Evolutionary conservation across 345 rosid species (phyloP).

Genomic region (Syzygium oleosum): DNA sequence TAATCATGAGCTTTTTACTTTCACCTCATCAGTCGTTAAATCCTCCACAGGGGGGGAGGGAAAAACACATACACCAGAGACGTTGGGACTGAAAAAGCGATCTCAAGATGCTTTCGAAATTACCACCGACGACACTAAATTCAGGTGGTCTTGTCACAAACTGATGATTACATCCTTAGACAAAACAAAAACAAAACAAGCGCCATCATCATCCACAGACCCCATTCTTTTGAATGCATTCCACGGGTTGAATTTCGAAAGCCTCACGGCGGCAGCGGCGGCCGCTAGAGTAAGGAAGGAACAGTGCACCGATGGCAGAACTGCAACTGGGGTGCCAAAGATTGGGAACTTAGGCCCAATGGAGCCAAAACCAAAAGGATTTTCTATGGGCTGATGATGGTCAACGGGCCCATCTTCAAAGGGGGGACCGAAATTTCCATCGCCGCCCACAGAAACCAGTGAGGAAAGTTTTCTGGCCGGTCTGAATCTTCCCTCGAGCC

Average conservation of each 20-base stretch:
- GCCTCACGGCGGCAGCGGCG: too few species aligned
- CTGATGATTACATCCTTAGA: too few species aligned
- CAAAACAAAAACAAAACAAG: too few species aligned
- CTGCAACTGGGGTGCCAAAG: neutral
- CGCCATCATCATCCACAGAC: too few species aligned
- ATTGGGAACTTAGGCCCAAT: neutral
- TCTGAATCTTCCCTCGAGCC: neutral
- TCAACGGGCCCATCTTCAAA: neutral
- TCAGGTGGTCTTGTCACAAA: neutral
- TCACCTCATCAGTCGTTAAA: neutral
- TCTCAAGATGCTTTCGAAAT: neutral
- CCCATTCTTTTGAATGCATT: too few species aligned
- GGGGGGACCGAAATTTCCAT: neutral
- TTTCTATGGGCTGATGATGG: neutral
- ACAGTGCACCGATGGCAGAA: neutral
- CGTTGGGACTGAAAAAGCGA: neutral
- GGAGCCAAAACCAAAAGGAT: neutral
- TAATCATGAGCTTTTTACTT: neutral
- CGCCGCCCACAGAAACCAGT: neutral
- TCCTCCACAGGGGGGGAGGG: neutral
- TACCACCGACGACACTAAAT: neutral
- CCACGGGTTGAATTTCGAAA: too few species aligned
- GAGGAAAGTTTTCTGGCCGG: neutral
- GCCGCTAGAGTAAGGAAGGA: too few species aligned
- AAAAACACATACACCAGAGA: neutral